Evolutionary conservation across 169 alveolate species (phyloP).

Genomic region (Amoebophrya sp.): DNA sequence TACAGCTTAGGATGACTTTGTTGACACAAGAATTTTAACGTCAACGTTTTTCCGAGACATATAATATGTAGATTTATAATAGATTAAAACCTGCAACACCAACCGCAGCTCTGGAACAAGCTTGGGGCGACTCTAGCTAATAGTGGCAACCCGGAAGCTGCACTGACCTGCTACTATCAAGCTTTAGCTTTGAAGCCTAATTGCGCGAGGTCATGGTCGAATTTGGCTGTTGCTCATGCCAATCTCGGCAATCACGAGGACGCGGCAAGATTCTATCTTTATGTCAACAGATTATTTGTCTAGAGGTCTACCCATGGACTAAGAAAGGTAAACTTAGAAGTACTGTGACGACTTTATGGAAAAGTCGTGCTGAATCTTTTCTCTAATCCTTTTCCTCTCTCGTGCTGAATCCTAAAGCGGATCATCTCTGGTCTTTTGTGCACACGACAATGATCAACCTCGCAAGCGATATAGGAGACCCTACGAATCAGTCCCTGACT

Average conservation of each 20-base stretch:
- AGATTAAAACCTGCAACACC: constrained; percentile 61
- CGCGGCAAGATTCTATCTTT: neutral
- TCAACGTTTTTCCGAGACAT: neutral
- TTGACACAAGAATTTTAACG: constrained; percentile 26
- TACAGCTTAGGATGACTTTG: neutral
- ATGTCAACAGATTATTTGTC: neutral
- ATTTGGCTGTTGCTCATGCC: constrained; percentile 69
- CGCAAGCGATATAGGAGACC: neutral
- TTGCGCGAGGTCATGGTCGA: constrained; percentile 74
- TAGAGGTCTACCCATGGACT: neutral
- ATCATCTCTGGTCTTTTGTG: constrained; percentile 71
- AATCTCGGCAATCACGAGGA: constrained; percentile 49
- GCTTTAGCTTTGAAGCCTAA: constrained; percentile 70
- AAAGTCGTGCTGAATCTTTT: neutral
- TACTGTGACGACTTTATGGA: neutral
- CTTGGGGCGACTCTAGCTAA: constrained; percentile 78
- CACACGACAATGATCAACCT: constrained; percentile 57
- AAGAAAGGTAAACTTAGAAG: neutral
- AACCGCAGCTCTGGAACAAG: constrained; percentile 70
- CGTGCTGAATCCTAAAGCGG: constrained; percentile 65
- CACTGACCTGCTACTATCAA: constrained; percentile 59
- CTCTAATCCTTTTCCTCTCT: constrained; percentile 57
- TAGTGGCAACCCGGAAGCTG: constrained; percentile 59
- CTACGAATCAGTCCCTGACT: neutral
- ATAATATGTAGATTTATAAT: neutral